These are phyloP conservation scores for Zostera marina DNA, from an alignment of 116 monocot genomes.

Conservation along the genomic window DNA sequence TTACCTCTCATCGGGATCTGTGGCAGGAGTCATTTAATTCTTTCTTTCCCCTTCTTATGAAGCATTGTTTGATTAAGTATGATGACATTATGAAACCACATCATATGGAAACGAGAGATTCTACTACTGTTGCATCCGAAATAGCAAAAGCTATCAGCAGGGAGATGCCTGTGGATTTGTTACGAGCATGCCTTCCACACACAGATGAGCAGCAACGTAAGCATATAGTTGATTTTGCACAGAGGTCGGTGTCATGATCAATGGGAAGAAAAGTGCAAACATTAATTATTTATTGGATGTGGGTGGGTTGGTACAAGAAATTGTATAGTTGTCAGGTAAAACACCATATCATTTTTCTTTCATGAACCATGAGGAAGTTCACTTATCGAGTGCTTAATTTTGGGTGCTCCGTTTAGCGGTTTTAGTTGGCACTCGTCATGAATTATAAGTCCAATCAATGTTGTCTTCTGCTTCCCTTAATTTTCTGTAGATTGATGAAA, in stretches of 20 bases:
- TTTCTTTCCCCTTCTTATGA: conserved; percentile 56
- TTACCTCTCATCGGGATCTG: conserved; percentile 24
- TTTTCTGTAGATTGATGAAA: no score
- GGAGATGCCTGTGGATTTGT: conserved; percentile 82
- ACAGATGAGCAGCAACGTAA: conserved; percentile 56
- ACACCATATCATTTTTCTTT: no score
- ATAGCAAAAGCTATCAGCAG: conserved; percentile 38
- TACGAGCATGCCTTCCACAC: conserved; percentile 76
- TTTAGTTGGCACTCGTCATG: no score
- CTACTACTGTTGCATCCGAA: conserved; percentile 23
- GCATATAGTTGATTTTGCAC: conserved; percentile 58
- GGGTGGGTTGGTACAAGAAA: no score
- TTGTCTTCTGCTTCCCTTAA: no score
- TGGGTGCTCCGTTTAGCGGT: no score
- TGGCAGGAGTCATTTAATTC: conserved; percentile 85
- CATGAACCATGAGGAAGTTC: no score
- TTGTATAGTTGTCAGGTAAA: no score
- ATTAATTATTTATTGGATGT: no score
- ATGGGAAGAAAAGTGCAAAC: no score
- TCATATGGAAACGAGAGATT: conserved; percentile 11
- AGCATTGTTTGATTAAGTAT: conserved; percentile 55
- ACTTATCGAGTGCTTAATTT: no score
- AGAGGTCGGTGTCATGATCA: conserved; percentile 36
- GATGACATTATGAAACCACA: conserved; percentile 48
- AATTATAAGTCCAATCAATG: no score